Evolutionary conservation across 768 basidiomycete genomes (phyloP).

Genomic region (Serendipita sp.): DNA sequence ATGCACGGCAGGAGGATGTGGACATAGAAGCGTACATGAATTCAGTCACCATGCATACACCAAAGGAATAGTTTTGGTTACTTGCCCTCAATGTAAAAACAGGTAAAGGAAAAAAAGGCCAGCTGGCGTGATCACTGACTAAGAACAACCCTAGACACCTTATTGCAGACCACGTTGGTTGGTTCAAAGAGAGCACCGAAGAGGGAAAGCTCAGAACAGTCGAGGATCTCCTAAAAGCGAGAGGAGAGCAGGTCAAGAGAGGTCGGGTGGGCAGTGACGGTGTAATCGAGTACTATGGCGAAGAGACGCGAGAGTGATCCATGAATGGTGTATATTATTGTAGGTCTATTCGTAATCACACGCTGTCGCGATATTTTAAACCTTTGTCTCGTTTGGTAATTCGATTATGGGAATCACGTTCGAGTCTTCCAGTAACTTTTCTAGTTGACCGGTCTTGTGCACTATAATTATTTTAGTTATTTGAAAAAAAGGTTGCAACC

Average conservation of each 20-base stretch:
- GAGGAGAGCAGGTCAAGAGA: conserved; percentile 57
- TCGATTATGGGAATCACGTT: conserved; percentile 42
- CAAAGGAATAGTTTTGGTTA: conserved; percentile 73
- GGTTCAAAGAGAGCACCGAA: conserved; percentile 71
- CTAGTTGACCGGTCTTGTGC: conserved; percentile 93
- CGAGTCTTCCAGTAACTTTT: conserved; percentile 57
- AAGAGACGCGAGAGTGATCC: background rate
- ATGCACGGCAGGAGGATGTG: conserved; percentile 61
- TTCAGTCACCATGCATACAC: conserved; percentile 77
- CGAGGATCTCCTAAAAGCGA: conserved; percentile 62
- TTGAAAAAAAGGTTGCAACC: conserved; percentile 1
- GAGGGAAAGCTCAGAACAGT: conserved; percentile 60
- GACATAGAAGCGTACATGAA: conserved; percentile 67
- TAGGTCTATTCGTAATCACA: background rate
- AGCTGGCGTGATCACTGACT: background rate
- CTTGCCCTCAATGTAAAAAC: conserved; percentile 83
- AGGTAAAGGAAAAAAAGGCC: conserved; percentile 32
- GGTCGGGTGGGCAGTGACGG: conserved; percentile 33
- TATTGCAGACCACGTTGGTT: conserved; percentile 79
- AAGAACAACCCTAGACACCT: conserved; percentile 35
- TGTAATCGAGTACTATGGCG: conserved; percentile 33
- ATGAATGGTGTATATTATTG: background rate
- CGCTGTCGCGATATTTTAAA: background rate
- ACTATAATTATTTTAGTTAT: conserved; percentile 29
- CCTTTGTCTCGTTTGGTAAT: conserved; percentile 10